Evolutionary conservation across 345 rosid species (phyloP).

Genomic region (Eucalyptus victrix): DNA sequence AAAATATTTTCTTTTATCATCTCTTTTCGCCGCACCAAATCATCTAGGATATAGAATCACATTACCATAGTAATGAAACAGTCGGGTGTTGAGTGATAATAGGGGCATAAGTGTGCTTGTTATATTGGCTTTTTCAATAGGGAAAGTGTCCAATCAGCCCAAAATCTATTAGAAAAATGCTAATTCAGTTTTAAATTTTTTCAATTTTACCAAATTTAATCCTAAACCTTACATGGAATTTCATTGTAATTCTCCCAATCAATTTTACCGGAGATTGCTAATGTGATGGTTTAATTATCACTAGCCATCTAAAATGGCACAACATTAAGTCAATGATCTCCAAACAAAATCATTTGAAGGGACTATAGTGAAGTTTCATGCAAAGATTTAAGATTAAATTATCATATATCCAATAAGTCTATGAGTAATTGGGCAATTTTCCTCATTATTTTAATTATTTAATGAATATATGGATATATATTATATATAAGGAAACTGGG

Average conservation of each 20-base stretch:
- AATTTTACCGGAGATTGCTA: fast-evolving
- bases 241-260: fast-evolving
- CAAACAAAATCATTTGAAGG: fast-evolving
- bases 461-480: background rate
- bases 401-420: background rate
- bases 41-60: background rate
- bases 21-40: fast-evolving
- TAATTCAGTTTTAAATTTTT: fast-evolving
- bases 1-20: no score
- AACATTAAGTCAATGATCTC: background rate
- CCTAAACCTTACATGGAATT: fast-evolving
- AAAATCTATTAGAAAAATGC: background rate
- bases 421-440: background rate
- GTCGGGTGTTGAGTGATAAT: fast-evolving
- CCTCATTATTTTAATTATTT: background rate
- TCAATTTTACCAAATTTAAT: background rate
- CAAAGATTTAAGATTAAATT: background rate
- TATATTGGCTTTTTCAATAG: background rate
- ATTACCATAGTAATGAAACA: fast-evolving
- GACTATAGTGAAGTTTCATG: fast-evolving
- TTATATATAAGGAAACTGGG: background rate
- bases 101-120: background rate
- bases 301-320: fast-evolving
- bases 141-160: background rate
- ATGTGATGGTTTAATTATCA: fast-evolving